These are phyloP conservation scores for Venustampulla echinocandica DNA, from an alignment of 495 filamentous ascomycete species.

Conservation along the genomic window DNA sequence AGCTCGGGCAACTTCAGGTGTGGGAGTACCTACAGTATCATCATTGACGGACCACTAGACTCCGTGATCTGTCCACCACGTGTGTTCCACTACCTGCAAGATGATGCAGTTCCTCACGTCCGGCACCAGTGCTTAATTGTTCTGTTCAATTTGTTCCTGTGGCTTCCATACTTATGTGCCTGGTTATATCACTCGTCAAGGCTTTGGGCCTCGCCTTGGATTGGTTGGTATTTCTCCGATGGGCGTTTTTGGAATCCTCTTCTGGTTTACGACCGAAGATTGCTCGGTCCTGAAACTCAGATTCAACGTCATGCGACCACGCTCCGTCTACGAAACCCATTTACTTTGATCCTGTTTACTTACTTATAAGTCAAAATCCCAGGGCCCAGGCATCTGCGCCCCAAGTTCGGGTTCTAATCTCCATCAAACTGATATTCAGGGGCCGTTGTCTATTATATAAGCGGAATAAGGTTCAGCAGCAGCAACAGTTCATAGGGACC, in stretches of 20 bases:
- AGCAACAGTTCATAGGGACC: background rate
- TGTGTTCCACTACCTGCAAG: no score
- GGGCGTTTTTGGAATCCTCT: constrained; percentile 3
- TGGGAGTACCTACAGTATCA: no score
- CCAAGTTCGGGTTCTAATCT: background rate
- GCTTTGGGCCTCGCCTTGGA: background rate
- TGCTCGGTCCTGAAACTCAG: constrained; percentile 10
- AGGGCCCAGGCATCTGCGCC: no score
- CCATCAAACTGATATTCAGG: background rate
- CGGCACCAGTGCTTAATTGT: constrained; percentile 10
- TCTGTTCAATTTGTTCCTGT: constrained; percentile 7
- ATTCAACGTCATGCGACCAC: constrained; percentile 7
- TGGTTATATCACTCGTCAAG: background rate
- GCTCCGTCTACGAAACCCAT: background rate
- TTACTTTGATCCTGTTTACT: background rate
- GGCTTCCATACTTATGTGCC: constrained; percentile 3
- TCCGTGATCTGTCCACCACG: no score
- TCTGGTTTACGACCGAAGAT: background rate
- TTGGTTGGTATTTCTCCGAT: constrained; percentile 11
- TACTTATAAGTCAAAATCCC: background rate
- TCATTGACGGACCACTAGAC: background rate
- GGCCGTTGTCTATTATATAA: background rate
- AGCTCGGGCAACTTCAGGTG: no score
- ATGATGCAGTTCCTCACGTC: background rate
- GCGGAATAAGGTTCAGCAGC: background rate